A percentile compares a stretch with the other conserved stretches of the same genome.
Conservation (phyloP, 1,139 yeast genomes). For the Zygoascus sp. region DNA sequence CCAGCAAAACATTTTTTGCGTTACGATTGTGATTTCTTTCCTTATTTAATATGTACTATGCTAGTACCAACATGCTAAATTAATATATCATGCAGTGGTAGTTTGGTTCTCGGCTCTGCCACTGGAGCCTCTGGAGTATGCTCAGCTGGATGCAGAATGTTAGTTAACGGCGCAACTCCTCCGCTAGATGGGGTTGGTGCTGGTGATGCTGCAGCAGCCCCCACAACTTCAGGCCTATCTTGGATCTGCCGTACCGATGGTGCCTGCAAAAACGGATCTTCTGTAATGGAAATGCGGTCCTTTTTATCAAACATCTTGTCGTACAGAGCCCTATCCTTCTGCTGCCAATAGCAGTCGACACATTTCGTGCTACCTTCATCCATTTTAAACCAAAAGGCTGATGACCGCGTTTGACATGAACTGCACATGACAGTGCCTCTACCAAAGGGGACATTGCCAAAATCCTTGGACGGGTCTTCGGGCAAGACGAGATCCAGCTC, state of each 20-base stretch:
- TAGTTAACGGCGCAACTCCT: slow-evolving; percentile 11
- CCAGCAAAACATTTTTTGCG: not conserved
- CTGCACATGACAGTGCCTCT: slow-evolving; percentile 15
- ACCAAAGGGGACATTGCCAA: not conserved
- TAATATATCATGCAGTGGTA: slow-evolving; percentile 14
- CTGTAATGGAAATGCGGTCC: slow-evolving; percentile 3
- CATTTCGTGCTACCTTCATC: slow-evolving; percentile 11
- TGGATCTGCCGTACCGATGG: too few relatives aligned
- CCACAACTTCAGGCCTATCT: too few relatives aligned
- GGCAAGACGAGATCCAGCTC: slow-evolving; percentile 9
- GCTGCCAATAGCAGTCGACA: slow-evolving; percentile 18
- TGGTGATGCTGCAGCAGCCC: not conserved
- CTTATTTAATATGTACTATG: not conserved
- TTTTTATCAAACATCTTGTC: slow-evolving; percentile 13
- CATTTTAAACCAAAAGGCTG: slow-evolving; percentile 22
- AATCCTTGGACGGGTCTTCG: slow-evolving; percentile 2
- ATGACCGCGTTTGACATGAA: slow-evolving; percentile 16
- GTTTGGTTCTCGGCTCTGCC: slow-evolving; percentile 3
- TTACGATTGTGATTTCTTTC: not conserved
- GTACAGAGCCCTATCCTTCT: slow-evolving; percentile 14
- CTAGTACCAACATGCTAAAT: slow-evolving; percentile 3
- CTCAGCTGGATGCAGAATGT: slow-evolving; percentile 15
- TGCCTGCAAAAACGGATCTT: slow-evolving; percentile 3
- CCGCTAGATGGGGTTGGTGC: not conserved
- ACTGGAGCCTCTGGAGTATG: not conserved